Conservation (phyloP, 768 basidiomycete genomes). For the Russula lepida region DNA sequence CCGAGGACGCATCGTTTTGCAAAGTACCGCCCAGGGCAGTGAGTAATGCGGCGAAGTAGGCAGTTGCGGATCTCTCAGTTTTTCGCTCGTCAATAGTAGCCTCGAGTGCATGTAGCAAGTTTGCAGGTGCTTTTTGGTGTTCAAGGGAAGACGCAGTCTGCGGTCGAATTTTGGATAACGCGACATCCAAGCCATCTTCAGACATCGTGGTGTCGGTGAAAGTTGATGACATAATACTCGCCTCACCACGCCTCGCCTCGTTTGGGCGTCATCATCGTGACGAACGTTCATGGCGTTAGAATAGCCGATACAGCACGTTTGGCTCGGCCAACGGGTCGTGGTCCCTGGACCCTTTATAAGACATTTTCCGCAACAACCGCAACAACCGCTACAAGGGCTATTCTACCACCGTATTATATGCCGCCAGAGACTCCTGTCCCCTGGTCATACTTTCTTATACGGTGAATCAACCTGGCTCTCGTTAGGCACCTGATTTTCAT, state of each 20-base stretch:
- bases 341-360: neutral
- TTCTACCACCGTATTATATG: constrained; percentile 24
- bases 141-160: constrained; percentile 73
- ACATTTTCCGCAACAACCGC: neutral
- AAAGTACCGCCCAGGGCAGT: constrained; percentile 77
- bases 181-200: constrained; percentile 37
- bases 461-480: constrained; percentile 33
- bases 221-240: constrained; percentile 2
- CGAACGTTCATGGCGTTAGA: constrained; percentile 3
- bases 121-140: constrained; percentile 86
- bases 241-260: neutral
- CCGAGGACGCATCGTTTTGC: constrained; percentile 41
- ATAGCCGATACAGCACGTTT: neutral
- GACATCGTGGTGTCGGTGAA: neutral
- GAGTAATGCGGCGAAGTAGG: constrained; percentile 89
- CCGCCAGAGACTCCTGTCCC: constrained; percentile 36
- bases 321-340: neutral
- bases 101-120: constrained; percentile 78
- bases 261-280: neutral
- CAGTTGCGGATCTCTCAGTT: constrained; percentile 65
- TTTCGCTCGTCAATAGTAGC: constrained; percentile 63
- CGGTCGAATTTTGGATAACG: constrained; percentile 77
- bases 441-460: constrained; percentile 62
- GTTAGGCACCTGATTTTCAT: neutral
- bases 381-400: neutral